Conservation (phyloP, 2,329 filamentous ascomycete species). For the Verticillium nonalfalfae region DNA sequence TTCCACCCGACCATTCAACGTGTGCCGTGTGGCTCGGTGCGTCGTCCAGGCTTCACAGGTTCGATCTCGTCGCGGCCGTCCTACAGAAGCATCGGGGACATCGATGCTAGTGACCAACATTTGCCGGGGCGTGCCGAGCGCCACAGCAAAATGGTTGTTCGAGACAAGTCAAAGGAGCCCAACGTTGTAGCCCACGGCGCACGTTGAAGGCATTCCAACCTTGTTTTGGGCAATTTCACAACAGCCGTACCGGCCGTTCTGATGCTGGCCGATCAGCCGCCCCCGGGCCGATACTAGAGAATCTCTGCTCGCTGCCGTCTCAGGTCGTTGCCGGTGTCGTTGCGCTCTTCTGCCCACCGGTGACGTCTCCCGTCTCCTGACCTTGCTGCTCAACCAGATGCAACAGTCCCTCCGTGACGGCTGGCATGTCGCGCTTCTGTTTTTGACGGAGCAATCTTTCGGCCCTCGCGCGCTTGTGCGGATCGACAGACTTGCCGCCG, state of each 20-base stretch:
- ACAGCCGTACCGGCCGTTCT: not conserved
- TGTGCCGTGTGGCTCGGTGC: not conserved
- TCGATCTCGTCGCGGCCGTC: not conserved
- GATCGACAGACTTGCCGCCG: slow-evolving; percentile 7
- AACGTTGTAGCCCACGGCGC: not conserved
- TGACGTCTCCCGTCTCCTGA: not conserved
- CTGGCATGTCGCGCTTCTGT: not conserved
- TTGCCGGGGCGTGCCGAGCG: not conserved
- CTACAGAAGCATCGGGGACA: not conserved
- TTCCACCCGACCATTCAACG: not conserved
- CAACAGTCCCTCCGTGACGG: slow-evolving; percentile 8
- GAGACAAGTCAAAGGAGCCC: not conserved
- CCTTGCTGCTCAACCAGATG: slow-evolving; percentile 2
- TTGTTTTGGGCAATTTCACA: not conserved
- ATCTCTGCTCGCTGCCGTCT: not conserved
- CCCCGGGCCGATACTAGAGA: not conserved
- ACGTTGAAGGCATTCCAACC: not conserved
- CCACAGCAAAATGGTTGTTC: not conserved
- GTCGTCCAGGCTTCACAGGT: not conserved
- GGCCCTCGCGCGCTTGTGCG: slow-evolving; percentile 3
- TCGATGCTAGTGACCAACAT: not conserved
- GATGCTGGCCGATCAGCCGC: not conserved
- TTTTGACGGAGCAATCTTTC: slow-evolving; percentile 4
- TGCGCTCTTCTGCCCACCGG: not conserved
- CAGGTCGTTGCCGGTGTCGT: not conserved